Base-by-base conservation (phyloP, 805 yeast species). In the Ascoidea asiatica region DNA sequence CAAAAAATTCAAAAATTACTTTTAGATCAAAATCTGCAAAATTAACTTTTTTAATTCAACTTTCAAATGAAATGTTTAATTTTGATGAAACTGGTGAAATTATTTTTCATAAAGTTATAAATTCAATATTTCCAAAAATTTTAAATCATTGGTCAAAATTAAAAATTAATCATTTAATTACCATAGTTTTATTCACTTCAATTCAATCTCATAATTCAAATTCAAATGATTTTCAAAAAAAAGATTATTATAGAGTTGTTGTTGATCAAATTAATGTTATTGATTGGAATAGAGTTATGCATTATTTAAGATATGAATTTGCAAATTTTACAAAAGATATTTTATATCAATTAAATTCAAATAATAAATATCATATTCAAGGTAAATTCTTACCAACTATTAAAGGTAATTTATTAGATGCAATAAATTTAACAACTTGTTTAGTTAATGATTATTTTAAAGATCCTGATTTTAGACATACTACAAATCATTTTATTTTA, bases 61-160 rank as follows among this genome's bases (percentile, higher is more conserved):
- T 89, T 49, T 84, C 97, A 1, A 73, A 82, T 37, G 99, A 92
- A 56, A 92, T 92, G 97, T 92, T 97, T 94, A 87, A 88, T 59
- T 92, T 92, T 60, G 97, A 92, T 61, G 96, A 89, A 56, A 83
- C 83, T 51, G 98, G 98, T 1, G 97, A 90, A 56, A 83, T 89
- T 44, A 75, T 87, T 75, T 90, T 90, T 59, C 90, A 89, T 59
- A 86, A 88, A 60, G 75, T 92, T 53, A 87, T 92, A 40, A 89
- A 90, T 58, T 83, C 94, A n/a, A 67, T 90, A 43, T 79, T 92
- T 44, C 99, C 99, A 0, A 81, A 80, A 47, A 80, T 90, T 36
- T 87, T 92, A 59, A 79, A 79, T 52, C 72, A 80, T 47, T 92
- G 97, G 97, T 73, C 87, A 50, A 81, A 80, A 33, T 72, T 79